Conservation (phyloP, 495 filamentous ascomycete genomes). For the Penicillium bovifimosum region DNA sequence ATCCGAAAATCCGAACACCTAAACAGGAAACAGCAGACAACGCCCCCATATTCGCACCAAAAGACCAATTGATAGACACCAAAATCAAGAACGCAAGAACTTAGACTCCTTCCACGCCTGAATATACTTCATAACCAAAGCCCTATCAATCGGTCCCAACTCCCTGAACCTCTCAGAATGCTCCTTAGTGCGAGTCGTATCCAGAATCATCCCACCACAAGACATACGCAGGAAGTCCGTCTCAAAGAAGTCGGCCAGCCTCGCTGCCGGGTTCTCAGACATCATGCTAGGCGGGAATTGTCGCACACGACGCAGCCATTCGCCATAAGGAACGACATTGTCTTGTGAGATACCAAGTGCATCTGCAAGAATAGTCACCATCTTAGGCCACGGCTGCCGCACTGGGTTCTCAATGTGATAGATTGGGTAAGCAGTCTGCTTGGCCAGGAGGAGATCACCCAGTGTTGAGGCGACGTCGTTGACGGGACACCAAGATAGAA, state of each 20-base stretch:
- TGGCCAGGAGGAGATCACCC: slow-evolving; percentile 30
- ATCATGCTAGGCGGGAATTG: slow-evolving; percentile 8
- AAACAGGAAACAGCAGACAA: too few relatives aligned
- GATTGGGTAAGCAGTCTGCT: slow-evolving; percentile 27
- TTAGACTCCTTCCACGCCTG: neutral
- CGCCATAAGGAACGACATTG: slow-evolving; percentile 38
- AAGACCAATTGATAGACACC: too few relatives aligned
- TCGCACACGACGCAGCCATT: slow-evolving; percentile 45
- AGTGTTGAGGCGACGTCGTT: slow-evolving; percentile 39
- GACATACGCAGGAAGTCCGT: slow-evolving; percentile 48
- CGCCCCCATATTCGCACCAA: too few relatives aligned
- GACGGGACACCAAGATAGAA: slow-evolving; percentile 46
- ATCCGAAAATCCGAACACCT: too few relatives aligned
- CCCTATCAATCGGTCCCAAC: neutral
- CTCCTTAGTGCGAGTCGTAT: slow-evolving; percentile 31
- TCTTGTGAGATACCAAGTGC: slow-evolving; percentile 30
- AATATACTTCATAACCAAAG: neutral
- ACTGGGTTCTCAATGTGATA: slow-evolving; percentile 56
- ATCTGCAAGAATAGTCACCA: slow-evolving; percentile 36
- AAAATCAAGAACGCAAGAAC: neutral
- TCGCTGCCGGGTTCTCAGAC: slow-evolving; percentile 45
- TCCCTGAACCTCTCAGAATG: slow-evolving; percentile 34
- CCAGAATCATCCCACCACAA: slow-evolving; percentile 47
- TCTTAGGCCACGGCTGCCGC: slow-evolving; percentile 43
- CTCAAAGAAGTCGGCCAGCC: slow-evolving; percentile 46